Evolutionary conservation across 1,139 yeast genomes (phyloP).

Genomic region (Taphrina flavorubra): DNA sequence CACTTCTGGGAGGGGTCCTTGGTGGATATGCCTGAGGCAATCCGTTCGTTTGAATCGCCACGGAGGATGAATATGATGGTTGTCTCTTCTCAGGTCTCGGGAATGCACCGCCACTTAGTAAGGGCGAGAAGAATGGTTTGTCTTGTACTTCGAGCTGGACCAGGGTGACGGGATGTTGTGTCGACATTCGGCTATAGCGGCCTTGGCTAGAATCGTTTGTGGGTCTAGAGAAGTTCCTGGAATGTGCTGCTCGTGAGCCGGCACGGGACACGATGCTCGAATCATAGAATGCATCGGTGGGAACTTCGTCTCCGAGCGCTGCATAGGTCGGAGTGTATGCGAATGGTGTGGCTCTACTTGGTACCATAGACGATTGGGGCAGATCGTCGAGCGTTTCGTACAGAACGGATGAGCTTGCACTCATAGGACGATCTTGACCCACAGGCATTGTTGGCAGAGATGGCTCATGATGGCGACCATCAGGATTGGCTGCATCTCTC

Average conservation of each 20-base stretch:
- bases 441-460: background rate
- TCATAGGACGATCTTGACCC: background rate
- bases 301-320: conserved; percentile 12
- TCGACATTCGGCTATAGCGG: conserved; percentile 16
- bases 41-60: background rate
- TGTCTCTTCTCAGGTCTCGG: conserved; percentile 22
- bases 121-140: conserved; percentile 29
- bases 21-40: background rate
- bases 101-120: conserved; percentile 27
- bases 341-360: background rate
- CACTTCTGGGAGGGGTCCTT: background rate
- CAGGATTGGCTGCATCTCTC: no score
- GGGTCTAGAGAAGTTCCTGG: conserved; percentile 26
- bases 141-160: conserved; percentile 1
- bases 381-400: conserved; percentile 25
- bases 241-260: conserved; percentile 15
- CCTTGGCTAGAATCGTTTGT: conserved; percentile 22
- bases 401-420: conserved; percentile 16
- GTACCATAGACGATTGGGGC: background rate
- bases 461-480: background rate
- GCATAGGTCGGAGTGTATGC: background rate
- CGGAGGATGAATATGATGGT: background rate
- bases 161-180: background rate
- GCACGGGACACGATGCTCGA: conserved; percentile 11
- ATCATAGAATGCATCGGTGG: conserved; percentile 29